Percentiles rank a stretch among this genome's conserved stretches.
These are phyloP conservation scores for Leptomonas seymouri DNA, from an alignment of 208 protist genomes.

Conservation along the genomic window DNA sequence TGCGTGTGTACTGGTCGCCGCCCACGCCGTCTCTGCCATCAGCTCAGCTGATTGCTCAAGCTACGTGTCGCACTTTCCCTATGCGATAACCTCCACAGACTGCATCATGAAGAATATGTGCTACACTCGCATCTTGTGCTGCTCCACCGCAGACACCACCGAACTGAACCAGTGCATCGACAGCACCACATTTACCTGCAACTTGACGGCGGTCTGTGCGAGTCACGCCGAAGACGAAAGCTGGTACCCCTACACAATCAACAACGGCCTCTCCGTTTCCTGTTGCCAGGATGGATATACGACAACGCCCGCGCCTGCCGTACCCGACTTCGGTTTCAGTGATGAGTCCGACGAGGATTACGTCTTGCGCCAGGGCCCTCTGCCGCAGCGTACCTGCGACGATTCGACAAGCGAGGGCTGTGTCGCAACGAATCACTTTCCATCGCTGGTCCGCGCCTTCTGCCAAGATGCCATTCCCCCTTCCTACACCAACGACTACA, in stretches of 20 bases:
- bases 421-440: slow-evolving; percentile 4
- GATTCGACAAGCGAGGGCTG: slow-evolving; percentile 2
- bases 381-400: slow-evolving; percentile 16
- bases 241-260: slow-evolving; percentile 13
- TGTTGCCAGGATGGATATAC: slow-evolving; percentile 16
- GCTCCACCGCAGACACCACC: neutral
- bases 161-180: slow-evolving; percentile 15
- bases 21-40: neutral
- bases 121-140: slow-evolving; percentile 25
- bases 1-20: too few relatives aligned
- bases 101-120: slow-evolving; percentile 25
- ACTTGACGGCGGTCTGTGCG: slow-evolving; percentile 11
- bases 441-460: slow-evolving; percentile 23
- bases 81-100: slow-evolving; percentile 4
- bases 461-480: slow-evolving; percentile 19
- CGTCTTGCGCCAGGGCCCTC: neutral
- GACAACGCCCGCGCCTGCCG: slow-evolving; percentile 12
- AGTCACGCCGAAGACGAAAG: neutral
- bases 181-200: slow-evolving; percentile 22
- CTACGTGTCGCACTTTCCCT: slow-evolving; percentile 21
- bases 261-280: slow-evolving; percentile 19
- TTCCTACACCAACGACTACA: slow-evolving; percentile 23
- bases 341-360: neutral
- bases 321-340: slow-evolving; percentile 6
- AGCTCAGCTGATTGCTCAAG: slow-evolving; percentile 3